Evolutionary conservation across 1,139 yeast species (phyloP), one percentile per base, ranked within the genome.

Genomic region (Yamadazyma jaroonii): DNA sequence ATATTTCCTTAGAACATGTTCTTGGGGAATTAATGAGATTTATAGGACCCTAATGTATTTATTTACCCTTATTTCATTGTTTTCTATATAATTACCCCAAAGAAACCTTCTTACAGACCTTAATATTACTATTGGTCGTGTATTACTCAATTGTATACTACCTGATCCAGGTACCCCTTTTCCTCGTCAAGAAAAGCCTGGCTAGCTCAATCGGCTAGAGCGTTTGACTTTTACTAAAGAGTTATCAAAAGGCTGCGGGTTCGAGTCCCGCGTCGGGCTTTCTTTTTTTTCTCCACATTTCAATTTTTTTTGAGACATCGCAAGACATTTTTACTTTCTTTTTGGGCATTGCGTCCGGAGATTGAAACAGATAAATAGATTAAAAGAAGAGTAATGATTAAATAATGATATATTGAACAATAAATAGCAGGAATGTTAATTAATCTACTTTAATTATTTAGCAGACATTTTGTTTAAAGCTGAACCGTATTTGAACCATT

Each of bases 401-500:
- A 32, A 32, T 31, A 31, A 31, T 32, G 35, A 32, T 32, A 34
- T 32, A 33, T 35, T 39, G 25, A 39, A 39, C 40, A 41, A 41
- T 41, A 38, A 37, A 36, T 34, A 38, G 31, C 40, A 34, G 15
- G 9, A 27, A 20, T 17, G 23, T 32, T 26, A 17, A 17, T 17
- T 4, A 17, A 25, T n/a, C n/a, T n/a, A 31, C 24, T 24, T 15
- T 7, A n/a, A n/a, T 20, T 33, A 21, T 14, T 33, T 31, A 23
- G 40, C 27, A 32, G 42, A 31, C 95, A 92, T 90, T 79, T 84
- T 87, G 86, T 92, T 92, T 74, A 92, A 83, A 64, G 98, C 98
- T 57, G 97, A 89, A 77, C 98, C 98, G 59, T 85, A 79, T 81
- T 86, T 90, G 87, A 92, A 92, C 98, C 98, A 92, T 66, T 88